A percentile compares a stretch with the other conserved stretches of the same genome.
Evolutionary conservation across 345 rosid species (phyloP).

Genomic region (Eucalyptus pauciflora): DNA sequence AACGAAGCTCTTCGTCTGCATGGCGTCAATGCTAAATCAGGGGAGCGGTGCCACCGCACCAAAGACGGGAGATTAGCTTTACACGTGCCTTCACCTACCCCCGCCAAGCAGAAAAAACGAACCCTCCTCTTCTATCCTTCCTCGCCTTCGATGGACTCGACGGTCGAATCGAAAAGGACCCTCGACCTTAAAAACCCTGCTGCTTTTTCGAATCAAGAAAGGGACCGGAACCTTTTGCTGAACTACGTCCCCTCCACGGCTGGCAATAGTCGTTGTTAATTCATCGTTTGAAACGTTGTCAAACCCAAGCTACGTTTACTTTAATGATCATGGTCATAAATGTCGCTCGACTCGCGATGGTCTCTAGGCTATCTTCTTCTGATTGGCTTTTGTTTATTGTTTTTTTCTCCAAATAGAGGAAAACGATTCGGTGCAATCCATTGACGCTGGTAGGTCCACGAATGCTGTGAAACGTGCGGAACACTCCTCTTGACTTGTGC

Average conservation of each 20-base stretch:
- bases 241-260: background rate
- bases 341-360: background rate
- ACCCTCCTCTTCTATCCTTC: background rate
- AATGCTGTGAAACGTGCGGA: background rate
- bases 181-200: background rate
- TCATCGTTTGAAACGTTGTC: background rate
- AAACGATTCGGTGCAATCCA: background rate
- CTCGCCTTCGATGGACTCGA: background rate
- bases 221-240: background rate
- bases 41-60: background rate
- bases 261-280: background rate
- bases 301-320: background rate
- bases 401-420: background rate
- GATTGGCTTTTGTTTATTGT: background rate
- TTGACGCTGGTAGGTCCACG: background rate
- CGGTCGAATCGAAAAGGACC: background rate
- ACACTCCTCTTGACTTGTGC: background rate
- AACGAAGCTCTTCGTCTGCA: background rate
- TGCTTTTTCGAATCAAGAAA: background rate
- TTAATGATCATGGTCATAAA: background rate
- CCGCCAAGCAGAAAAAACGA: background rate
- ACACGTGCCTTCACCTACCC: background rate
- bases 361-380: background rate
- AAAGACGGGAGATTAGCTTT: background rate
- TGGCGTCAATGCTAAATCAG: background rate